These are phyloP conservation scores for Xylaria sp. DNA, from an alignment of 2,329 filamentous ascomycete genomes.

Conservation along the genomic window DNA sequence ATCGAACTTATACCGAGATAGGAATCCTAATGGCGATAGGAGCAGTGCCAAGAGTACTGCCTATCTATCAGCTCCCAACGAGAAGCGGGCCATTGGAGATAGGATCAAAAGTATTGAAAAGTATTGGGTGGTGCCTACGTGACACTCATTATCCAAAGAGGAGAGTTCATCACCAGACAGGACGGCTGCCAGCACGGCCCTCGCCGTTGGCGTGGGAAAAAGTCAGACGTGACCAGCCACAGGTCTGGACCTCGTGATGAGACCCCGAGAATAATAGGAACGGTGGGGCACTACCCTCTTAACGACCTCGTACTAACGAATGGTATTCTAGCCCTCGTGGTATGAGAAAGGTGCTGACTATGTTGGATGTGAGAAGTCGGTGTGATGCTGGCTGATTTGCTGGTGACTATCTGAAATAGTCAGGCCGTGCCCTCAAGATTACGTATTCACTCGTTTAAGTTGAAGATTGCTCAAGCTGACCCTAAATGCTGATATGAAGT, in stretches of 20 bases:
- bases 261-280: slow-evolving; percentile 17
- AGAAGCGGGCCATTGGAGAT: slow-evolving; percentile 19
- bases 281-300: slow-evolving; percentile 24
- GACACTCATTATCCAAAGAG: slow-evolving; percentile 16
- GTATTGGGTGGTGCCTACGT: slow-evolving; percentile 11
- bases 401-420: not conserved
- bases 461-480: not conserved
- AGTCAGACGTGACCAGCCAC: slow-evolving; percentile 16
- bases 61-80: slow-evolving; percentile 7
- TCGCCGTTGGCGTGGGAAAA: slow-evolving; percentile 14
- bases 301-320: slow-evolving; percentile 2
- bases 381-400: slow-evolving; percentile 21
- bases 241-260: slow-evolving; percentile 31
- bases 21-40: not conserved
- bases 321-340: not conserved
- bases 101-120: no score
- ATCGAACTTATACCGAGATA: slow-evolving; percentile 3
- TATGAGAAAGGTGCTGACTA: slow-evolving; percentile 2
- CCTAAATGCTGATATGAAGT: not conserved
- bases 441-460: not conserved
- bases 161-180: slow-evolving; percentile 26
- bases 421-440: not conserved
- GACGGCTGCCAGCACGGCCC: slow-evolving; percentile 34
- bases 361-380: slow-evolving; percentile 25
- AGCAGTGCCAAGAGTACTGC: not conserved